Base-by-base conservation (phyloP, 2,329 filamentous ascomycete genomes). In the Pseudogymnoascus sp. region DNA sequence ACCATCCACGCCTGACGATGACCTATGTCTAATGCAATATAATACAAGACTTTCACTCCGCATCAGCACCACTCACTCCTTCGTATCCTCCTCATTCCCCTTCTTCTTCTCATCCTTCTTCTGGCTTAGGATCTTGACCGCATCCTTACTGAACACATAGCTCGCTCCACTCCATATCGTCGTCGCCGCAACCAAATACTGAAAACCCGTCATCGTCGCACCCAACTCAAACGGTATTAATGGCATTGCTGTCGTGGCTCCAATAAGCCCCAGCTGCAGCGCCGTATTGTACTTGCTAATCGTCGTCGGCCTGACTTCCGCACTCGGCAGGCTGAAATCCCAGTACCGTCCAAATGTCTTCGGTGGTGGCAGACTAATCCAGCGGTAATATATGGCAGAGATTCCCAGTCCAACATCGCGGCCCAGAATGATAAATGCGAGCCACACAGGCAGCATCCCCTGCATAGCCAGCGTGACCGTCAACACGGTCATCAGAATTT, bases 211-310 rank as follows among this genome's bases (percentile, higher is more conserved):
- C 74, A 88, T 81, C 53, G 82, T 72, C 41, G 76, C 69, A 61
- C 78, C 72, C 68, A 85, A 65, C 73, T 86, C 78, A 60, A 78
- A 73, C n/a, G 83, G 77, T 22, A 96, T 68, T 11, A 97, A 80
- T 0, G 92, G 93, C 41, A 91, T 82, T 1, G 89, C 85, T 57
- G 93, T 91, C 2, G 91, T 92, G 9, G 87, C 82, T 15, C 92
- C 93, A 69, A 99, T 89, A 11, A 99, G 81, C 4, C 87, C 85
- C 18, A 99, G 78, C 73, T 99, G 94, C 67, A 97, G 76, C 43
- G 95, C 91, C 0, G 94, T 99, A 75, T 99, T 99, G 74, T 91
- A 87, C 77, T 95, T 95, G 75, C 88, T 91, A 64, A 95, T 90
- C 1, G 82, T 87, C 0, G 90, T 94, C 1, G 90, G 90, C 63